Conservation (phyloP, 2,329 filamentous ascomycete genomes). For the Monosporascus cannonballus region DNA sequence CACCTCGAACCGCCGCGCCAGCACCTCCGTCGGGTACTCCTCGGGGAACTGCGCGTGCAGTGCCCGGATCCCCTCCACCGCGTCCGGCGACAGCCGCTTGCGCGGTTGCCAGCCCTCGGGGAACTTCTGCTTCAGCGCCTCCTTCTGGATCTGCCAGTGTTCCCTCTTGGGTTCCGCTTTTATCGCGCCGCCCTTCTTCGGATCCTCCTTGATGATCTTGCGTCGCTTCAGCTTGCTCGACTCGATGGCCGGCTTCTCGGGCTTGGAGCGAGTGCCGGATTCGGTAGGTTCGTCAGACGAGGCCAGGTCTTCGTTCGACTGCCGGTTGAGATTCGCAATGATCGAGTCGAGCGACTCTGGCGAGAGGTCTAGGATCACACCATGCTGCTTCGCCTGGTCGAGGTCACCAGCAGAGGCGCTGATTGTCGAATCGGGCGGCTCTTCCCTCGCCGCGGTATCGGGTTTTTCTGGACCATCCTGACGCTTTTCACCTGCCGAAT, state of each 20-base stretch:
- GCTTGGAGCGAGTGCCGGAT: slow-evolving; percentile 11
- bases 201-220: slow-evolving; percentile 17
- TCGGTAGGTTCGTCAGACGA: not conserved
- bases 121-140: slow-evolving; percentile 70
- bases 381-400: slow-evolving; percentile 14
- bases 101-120: slow-evolving; percentile 73
- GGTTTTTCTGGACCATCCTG: not conserved
- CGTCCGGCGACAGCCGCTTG: slow-evolving; percentile 87
- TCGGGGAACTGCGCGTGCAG: slow-evolving; percentile 73
- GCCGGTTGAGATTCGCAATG: slow-evolving; percentile 10
- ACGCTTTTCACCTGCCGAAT: not conserved
- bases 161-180: slow-evolving; percentile 29
- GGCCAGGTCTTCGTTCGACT: not conserved
- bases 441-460: slow-evolving; percentile 2
- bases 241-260: slow-evolving; percentile 6
- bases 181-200: slow-evolving; percentile 2
- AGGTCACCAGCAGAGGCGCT: slow-evolving; percentile 10
- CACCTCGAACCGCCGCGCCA: slow-evolving; percentile 77
- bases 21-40: slow-evolving; percentile 65
- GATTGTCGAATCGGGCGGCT: slow-evolving; percentile 1
- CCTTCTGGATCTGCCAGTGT: slow-evolving; percentile 71
- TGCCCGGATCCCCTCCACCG: slow-evolving; percentile 80
- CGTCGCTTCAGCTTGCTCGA: slow-evolving; percentile 16
- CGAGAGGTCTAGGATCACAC: slow-evolving; percentile 27
- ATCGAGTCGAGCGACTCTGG: slow-evolving; percentile 29